Percentiles rank a stretch among this genome's conserved stretches.
These are phyloP conservation scores for Pyrus hybrid DNA, from an alignment of 331 rosid species.

Conservation along the genomic window DNA sequence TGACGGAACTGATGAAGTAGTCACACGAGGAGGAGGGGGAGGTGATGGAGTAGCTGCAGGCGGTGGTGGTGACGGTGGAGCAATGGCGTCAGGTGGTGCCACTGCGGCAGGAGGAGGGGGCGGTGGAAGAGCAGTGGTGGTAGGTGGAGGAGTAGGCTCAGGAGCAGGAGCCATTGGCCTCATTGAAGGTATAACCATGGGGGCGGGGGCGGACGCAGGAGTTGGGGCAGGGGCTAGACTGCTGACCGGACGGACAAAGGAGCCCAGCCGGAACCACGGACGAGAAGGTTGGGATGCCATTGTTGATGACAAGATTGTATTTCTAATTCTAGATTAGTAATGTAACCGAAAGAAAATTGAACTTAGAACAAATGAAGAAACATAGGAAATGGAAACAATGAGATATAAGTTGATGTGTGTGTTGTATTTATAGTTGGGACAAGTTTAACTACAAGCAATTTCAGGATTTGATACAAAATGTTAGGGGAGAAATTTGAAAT, in stretches of 20 bases:
- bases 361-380: background rate
- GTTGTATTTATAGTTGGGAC: slow-evolving; percentile 48
- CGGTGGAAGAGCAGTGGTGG: background rate
- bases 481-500: background rate
- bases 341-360: background rate
- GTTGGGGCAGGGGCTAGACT: background rate
- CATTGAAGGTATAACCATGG: slow-evolving; percentile 18
- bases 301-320: background rate
- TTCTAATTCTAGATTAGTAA: background rate
- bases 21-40: background rate
- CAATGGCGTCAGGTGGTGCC: background rate
- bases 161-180: slow-evolving; percentile 22
- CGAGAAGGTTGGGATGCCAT: slow-evolving; percentile 67
- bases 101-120: background rate
- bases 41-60: background rate
- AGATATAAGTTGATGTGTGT: background rate
- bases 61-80: background rate
- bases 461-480: background rate
- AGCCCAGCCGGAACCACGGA: slow-evolving; percentile 55
- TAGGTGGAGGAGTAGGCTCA: background rate
- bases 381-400: slow-evolving; percentile 9
- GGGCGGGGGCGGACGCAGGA: background rate
- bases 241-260: slow-evolving; percentile 26
- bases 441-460: background rate
- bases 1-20: background rate